Evolutionary conservation across 2,329 filamentous ascomycete species (phyloP).

Genomic region (Cladophialophora bantiana): DNA sequence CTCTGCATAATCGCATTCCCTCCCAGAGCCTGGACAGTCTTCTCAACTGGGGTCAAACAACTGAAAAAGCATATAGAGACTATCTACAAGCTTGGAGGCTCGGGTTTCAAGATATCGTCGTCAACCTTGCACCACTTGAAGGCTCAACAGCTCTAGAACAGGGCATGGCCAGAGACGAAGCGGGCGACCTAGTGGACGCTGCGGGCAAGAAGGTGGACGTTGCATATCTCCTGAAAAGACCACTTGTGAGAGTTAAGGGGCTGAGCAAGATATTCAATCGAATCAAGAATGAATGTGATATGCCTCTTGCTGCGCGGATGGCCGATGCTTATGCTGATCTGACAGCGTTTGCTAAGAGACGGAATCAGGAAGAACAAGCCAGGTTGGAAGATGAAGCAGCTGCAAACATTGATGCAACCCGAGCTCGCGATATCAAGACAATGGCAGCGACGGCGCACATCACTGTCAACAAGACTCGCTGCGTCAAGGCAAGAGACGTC

Average conservation of each 20-base stretch:
- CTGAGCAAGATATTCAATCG: constrained; percentile 82
- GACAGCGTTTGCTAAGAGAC: constrained; percentile 76
- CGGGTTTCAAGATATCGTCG: constrained; percentile 91
- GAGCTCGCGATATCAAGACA: constrained; percentile 79
- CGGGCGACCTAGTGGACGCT: constrained; percentile 69
- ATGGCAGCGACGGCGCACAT: constrained; percentile 74
- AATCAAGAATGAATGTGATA: constrained; percentile 49
- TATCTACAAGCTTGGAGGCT: constrained; percentile 90
- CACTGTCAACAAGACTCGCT: constrained; percentile 75
- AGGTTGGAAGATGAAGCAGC: constrained; percentile 86
- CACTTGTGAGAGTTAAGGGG: constrained; percentile 85
- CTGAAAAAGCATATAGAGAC: constrained; percentile 79
- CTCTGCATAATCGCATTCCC: constrained; percentile 80
- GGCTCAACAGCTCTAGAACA: constrained; percentile 60
- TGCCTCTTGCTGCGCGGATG: constrained; percentile 63
- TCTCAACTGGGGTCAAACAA: constrained; percentile 79
- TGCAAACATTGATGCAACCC: constrained; percentile 78
- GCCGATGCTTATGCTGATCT: constrained; percentile 72
- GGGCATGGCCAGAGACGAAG: constrained; percentile 63
- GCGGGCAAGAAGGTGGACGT: constrained; percentile 93
- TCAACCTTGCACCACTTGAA: constrained; percentile 83
- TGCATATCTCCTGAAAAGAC: constrained; percentile 87
- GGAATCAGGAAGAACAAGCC: constrained; percentile 74
- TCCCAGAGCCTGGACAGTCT: constrained; percentile 74
- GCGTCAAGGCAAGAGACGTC: constrained; percentile 87